A percentile compares a stretch with the other conserved stretches of the same genome.
phyloP scores from a whole-genome alignment of 2,329 filamentous ascomycete species.

The Fusarium sp. region DNA sequence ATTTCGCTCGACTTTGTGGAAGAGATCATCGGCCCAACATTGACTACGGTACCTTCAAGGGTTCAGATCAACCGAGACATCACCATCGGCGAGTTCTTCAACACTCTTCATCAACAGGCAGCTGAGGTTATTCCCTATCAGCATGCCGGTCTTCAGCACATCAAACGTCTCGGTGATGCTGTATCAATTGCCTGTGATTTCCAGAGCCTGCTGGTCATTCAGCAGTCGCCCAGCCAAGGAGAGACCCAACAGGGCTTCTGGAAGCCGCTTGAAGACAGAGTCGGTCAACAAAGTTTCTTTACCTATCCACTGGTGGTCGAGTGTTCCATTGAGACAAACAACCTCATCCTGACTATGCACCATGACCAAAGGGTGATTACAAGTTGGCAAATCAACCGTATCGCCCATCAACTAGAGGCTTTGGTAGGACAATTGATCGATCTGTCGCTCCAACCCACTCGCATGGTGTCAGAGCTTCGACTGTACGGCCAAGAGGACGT shows the following conservation, averaged over 20 bases:
- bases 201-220: slow-evolving; percentile 50
- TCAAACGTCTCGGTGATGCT: slow-evolving; percentile 39
- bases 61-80: slow-evolving; percentile 14
- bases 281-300: slow-evolving; percentile 32
- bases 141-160: slow-evolving; percentile 51
- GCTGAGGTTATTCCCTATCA: slow-evolving; percentile 46
- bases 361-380: slow-evolving; percentile 25
- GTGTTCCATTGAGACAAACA: slow-evolving; percentile 22
- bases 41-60: slow-evolving; percentile 31
- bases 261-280: slow-evolving; percentile 15
- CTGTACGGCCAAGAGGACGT: slow-evolving; percentile 27
- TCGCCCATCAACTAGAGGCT: slow-evolving; percentile 36
- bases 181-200: slow-evolving; percentile 44
- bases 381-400: slow-evolving; percentile 23
- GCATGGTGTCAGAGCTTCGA: slow-evolving; percentile 27
- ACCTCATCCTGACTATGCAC: slow-evolving; percentile 26
- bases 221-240: slow-evolving; percentile 27
- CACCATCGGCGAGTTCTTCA: slow-evolving; percentile 11
- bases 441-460: slow-evolving; percentile 4
- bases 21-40: slow-evolving; percentile 33
- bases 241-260: neutral
- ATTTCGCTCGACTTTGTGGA: slow-evolving; percentile 20
- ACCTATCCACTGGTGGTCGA: slow-evolving; percentile 46
- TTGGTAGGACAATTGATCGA: slow-evolving; percentile 33
- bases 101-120: slow-evolving; percentile 1